A percentile compares a stretch with the other conserved stretches of the same genome.
These are phyloP conservation scores for Candida manassasensis DNA, from an alignment of 805 yeast genomes.

Conservation along the genomic window DNA sequence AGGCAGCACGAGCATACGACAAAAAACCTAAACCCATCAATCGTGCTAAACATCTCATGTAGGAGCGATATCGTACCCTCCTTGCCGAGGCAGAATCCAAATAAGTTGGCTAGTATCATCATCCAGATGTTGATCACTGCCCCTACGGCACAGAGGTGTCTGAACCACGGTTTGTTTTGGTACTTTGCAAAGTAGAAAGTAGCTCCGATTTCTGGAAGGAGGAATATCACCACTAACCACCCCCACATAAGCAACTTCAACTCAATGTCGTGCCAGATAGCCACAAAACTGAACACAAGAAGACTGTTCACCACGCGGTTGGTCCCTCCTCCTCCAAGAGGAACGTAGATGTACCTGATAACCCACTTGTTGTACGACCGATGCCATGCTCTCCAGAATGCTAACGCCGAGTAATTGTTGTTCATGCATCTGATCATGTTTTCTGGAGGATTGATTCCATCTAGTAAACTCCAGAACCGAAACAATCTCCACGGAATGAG, in stretches of 20 bases:
- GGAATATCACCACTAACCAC: constrained; percentile 83
- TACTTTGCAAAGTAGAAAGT: constrained; percentile 41
- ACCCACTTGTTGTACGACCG: constrained; percentile 90
- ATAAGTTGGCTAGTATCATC: constrained; percentile 96
- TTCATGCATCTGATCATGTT: constrained; percentile 96
- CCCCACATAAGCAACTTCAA: constrained; percentile 89
- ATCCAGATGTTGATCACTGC: constrained; percentile 90
- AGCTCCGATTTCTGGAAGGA: constrained; percentile 78
- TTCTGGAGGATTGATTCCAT: constrained; percentile 94
- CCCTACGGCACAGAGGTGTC: constrained; percentile 81
- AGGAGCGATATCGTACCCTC: constrained; percentile 74
- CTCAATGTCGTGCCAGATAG: constrained; percentile 97
- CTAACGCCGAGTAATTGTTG: constrained; percentile 85
- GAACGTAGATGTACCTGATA: constrained; percentile 81
- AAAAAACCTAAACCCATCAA: constrained; percentile 62
- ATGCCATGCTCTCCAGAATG: constrained; percentile 99
- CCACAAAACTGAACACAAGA: constrained; percentile 90
- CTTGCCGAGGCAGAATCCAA: constrained; percentile 89
- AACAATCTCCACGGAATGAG: constrained; percentile 95
- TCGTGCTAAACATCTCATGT: constrained; percentile 66
- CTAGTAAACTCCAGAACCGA: constrained; percentile 88
- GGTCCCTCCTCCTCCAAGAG: constrained; percentile 75
- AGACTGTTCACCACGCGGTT: constrained; percentile 71
- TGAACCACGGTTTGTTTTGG: constrained; percentile 57
- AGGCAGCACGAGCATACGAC: constrained; percentile 57